These are phyloP conservation scores for Calycina herbarum DNA, from an alignment of 2,329 filamentous ascomycete genomes.

Conservation along the genomic window DNA sequence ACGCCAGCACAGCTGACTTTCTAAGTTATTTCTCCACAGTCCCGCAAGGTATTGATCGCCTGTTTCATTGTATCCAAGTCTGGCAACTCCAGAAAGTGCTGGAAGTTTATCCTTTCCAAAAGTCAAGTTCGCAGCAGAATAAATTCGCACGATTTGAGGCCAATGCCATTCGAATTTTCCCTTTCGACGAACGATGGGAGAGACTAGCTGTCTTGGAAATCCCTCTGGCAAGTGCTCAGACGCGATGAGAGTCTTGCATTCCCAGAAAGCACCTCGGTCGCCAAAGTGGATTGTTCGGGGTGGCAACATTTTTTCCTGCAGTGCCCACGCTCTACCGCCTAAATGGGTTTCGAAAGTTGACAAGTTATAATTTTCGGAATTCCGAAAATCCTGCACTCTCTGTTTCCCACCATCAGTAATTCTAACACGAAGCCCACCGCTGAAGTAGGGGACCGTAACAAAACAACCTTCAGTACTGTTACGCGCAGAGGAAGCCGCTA, in stretches of 20 bases:
- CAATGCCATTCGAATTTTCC: conserved; percentile 8
- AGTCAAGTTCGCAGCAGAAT: conserved; percentile 15
- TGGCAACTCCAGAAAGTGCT: conserved; percentile 24
- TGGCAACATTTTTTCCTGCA: conserved; percentile 19
- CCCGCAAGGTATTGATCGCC: conserved; percentile 24
- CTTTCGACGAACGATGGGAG: conserved; percentile 1
- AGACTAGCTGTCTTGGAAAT: neutral
- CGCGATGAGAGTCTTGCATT: conserved; percentile 8
- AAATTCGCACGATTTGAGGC: conserved; percentile 9
- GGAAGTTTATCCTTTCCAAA: conserved; percentile 20
- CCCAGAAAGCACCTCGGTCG: conserved; percentile 13
- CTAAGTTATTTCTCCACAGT: conserved; percentile 19
- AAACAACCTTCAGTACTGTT: conserved; percentile 18
- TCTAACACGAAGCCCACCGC: neutral
- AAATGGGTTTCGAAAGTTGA: neutral
- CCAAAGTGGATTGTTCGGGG: conserved; percentile 19
- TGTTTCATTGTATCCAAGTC: conserved; percentile 11
- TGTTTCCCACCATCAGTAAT: neutral
- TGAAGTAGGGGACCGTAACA: neutral
- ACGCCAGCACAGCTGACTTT: conserved; percentile 15
- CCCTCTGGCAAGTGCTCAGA: conserved; percentile 9
- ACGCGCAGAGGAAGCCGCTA: conserved; percentile 17
- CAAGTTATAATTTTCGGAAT: neutral
- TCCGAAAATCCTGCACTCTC: neutral
- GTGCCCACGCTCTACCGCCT: conserved; percentile 14